Evolutionary conservation across 108 stramenopile genomes (phyloP).

Genomic region (Discostella pseudostelligera): DNA sequence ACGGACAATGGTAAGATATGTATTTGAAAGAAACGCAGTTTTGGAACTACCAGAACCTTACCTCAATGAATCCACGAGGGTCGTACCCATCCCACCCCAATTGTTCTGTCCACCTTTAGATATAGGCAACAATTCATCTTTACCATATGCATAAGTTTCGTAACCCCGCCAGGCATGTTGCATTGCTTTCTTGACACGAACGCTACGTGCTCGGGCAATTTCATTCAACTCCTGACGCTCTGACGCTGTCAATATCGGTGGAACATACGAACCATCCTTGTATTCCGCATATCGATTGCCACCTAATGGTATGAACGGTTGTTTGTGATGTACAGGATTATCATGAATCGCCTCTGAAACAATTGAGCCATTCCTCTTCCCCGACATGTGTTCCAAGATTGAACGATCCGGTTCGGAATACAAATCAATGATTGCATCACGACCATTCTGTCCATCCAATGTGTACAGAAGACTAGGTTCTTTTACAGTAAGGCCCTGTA

Average conservation of each 20-base stretch:
- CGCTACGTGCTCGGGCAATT: constrained; percentile 30
- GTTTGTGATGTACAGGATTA: constrained; percentile 1
- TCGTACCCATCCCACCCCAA: constrained; percentile 72
- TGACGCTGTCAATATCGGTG: constrained; percentile 20
- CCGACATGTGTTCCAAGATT: constrained; percentile 19
- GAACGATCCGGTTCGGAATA: constrained; percentile 2
- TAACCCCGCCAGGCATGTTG: constrained; percentile 42
- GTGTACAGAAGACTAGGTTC: constrained; percentile 35
- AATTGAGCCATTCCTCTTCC: constrained; percentile 15
- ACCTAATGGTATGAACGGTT: constrained; percentile 46
- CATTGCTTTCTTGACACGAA: constrained; percentile 33
- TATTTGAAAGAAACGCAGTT: not conserved
- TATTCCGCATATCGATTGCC: constrained; percentile 67
- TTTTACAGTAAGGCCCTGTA: constrained; percentile 29
- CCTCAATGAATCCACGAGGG: constrained; percentile 74
- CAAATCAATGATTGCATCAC: not conserved
- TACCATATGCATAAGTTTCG: constrained; percentile 46
- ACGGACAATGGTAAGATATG: not conserved
- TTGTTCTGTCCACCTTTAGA: constrained; percentile 30
- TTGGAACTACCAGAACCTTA: not conserved
- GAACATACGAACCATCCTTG: constrained; percentile 33
- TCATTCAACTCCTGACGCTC: constrained; percentile 32
- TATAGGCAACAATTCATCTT: constrained; percentile 47
- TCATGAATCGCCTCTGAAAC: constrained; percentile 8
- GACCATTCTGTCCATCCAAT: constrained; percentile 36